Base-by-base conservation (phyloP, 164 flowering plant species). In the Stephania cephalantha region DNA sequence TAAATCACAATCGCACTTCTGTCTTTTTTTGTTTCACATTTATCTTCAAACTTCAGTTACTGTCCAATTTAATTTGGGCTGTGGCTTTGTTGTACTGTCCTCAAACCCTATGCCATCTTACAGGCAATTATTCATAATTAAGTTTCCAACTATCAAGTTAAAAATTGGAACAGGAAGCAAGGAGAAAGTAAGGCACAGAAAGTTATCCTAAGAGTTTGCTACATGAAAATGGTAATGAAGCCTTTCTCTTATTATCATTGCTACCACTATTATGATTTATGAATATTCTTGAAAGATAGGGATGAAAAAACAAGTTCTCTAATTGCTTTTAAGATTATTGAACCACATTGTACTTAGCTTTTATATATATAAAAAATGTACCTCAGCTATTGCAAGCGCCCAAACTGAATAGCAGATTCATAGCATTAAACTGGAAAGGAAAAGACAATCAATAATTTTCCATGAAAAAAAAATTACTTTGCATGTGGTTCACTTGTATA, bases 401-500 rank as follows among this genome's bases (percentile, higher is more conserved):
- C 3, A 50, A 50, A 50, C 55, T 50, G 55, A 50, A 50, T 10
- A 50, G 55, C 55, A 50, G 55, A 50, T 50, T 50, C 12, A 50
- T 50, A 10, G 55, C 55, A 50, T 50, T 15, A 58, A 58, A 58
- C 20, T 58, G 20, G 20, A 58, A 9, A 6, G 63, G 63, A n/a
- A 58, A 58, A 58, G 64, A 18, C 7, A 53, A 53, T 13, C 6
- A 8, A 12, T 53, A n/a, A 58, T 50, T 15, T 55, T 25, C 63
- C 10, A 31, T 50, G 30, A 11, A 50, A 53, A 69, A 25, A 55
- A 22, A 68, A 44, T 35, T 93, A 95, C 99, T 90, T 96, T 58
- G 98, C 94, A 89, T 92, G 99, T 79, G 99, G 97, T 88, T 96
- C 98, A 84, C 93, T 94, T 80, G 97, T 91, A 85, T 96, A 94